phyloP scores from a whole-genome alignment of 1,139 yeast genomes.

The Schizosaccharomyces versatilis region DNA sequence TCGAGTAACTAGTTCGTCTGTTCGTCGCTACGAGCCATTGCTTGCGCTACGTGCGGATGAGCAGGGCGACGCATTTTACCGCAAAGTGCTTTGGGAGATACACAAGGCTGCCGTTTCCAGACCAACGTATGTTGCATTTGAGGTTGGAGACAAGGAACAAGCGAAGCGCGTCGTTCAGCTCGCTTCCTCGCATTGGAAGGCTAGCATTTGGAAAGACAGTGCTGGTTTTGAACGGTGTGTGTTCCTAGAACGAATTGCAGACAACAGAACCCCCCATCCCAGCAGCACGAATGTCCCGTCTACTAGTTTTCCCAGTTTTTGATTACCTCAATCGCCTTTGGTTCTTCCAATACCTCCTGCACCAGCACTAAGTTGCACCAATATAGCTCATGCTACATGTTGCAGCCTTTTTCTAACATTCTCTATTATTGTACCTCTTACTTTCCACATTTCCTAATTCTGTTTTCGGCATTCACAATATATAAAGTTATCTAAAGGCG shows the following conservation, averaged over 20 bases:
- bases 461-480: too few relatives aligned
- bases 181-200: neutral
- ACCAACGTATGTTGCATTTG: conserved; percentile 1
- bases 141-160: conserved; percentile 2
- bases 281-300: too few relatives aligned
- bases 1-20: conserved; percentile 32
- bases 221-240: conserved; percentile 6
- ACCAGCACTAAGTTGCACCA: too few relatives aligned
- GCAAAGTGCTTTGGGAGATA: conserved; percentile 1
- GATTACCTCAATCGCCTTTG: too few relatives aligned
- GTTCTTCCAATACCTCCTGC: too few relatives aligned
- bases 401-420: too few relatives aligned
- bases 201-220: conserved; percentile 4
- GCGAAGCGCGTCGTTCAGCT: conserved; percentile 3
- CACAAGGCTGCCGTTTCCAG: neutral
- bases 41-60: conserved; percentile 26
- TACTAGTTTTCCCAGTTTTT: too few relatives aligned
- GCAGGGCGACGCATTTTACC: conserved; percentile 4
- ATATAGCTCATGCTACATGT: too few relatives aligned
- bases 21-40: conserved; percentile 47
- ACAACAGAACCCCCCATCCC: too few relatives aligned
- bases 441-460: too few relatives aligned
- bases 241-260: neutral
- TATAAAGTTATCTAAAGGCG: too few relatives aligned
- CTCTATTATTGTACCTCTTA: too few relatives aligned